Evolutionary conservation across 1,284 basidiomycete genomes (phyloP).

Genomic region (Cutaneotrichosporon sp.): DNA sequence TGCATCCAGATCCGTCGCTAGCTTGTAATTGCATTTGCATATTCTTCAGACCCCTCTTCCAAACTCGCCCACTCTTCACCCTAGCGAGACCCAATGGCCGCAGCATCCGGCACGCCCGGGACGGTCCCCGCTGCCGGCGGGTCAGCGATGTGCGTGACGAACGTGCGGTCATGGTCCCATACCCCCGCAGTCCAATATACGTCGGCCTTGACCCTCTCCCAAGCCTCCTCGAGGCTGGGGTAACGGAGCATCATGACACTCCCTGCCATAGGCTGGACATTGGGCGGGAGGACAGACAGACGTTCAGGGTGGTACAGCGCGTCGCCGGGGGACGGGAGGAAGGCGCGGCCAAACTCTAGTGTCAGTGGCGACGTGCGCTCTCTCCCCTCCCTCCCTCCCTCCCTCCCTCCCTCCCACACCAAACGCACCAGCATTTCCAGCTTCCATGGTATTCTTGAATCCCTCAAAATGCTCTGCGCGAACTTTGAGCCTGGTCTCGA

Average conservation of each 20-base stretch:
- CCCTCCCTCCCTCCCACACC: no score
- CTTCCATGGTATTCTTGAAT: slow-evolving; percentile 34
- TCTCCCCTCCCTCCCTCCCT: no score
- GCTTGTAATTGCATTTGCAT: background rate
- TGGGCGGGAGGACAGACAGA: slow-evolving; percentile 26
- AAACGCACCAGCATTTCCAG: slow-evolving; percentile 33
- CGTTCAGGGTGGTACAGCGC: slow-evolving; percentile 22
- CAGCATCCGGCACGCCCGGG: slow-evolving; percentile 8
- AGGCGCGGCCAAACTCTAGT: slow-evolving; percentile 40
- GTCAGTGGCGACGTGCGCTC: no score
- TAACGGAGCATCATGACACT: slow-evolving; percentile 43
- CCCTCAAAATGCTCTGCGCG: slow-evolving; percentile 40
- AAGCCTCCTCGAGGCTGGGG: slow-evolving; percentile 35
- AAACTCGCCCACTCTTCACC: no score
- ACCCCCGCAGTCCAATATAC: slow-evolving; percentile 49
- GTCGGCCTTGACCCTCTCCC: slow-evolving; percentile 44
- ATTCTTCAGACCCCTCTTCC: background rate
- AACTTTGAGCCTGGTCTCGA: slow-evolving; percentile 39
- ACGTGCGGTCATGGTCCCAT: slow-evolving; percentile 44
- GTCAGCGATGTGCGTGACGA: slow-evolving; percentile 42
- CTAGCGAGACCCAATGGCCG: background rate
- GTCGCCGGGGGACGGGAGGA: slow-evolving; percentile 30
- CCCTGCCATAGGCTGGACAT: slow-evolving; percentile 45
- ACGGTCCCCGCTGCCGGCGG: slow-evolving; percentile 20
- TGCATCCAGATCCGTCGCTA: background rate